Conservation (phyloP, 768 basidiomycete species). For the Lentinula lateritia region DNA sequence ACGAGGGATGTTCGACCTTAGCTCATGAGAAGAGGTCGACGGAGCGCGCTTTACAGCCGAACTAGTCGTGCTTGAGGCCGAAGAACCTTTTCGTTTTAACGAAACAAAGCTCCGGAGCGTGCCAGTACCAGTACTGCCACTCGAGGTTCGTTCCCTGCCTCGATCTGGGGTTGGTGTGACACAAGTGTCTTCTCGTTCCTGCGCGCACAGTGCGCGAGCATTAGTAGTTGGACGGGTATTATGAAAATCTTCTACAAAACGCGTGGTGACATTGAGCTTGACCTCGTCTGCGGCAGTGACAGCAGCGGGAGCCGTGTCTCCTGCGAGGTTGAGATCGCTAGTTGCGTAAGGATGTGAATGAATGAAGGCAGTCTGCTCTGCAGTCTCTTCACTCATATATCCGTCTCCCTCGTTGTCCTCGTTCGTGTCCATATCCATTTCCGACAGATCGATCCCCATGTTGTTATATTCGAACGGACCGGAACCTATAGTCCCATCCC, state of each 20-base stretch:
- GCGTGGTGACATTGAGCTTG: neutral
- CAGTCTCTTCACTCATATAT: neutral
- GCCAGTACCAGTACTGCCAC: constrained; percentile 7
- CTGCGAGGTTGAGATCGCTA: neutral
- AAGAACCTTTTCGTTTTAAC: constrained; percentile 3
- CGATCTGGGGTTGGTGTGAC: constrained; percentile 19
- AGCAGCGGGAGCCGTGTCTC: neutral
- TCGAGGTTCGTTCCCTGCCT: constrained; percentile 14
- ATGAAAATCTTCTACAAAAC: neutral
- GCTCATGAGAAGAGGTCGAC: neutral
- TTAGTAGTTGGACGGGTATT: neutral
- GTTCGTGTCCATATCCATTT: constrained; percentile 10
- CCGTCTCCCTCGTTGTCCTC: constrained; percentile 4
- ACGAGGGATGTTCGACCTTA: constrained; percentile 12
- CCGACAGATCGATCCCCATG: constrained; percentile 17
- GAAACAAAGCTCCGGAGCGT: constrained; percentile 2
- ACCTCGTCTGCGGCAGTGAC: neutral
- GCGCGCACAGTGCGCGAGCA: constrained; percentile 1
- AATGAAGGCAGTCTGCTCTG: neutral
- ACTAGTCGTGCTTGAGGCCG: neutral
- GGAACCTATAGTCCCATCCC: constrained; percentile 3
- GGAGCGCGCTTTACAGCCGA: neutral
- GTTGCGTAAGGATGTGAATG: constrained; percentile 7
- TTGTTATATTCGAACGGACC: constrained; percentile 16
- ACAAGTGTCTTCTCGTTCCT: constrained; percentile 16